phyloP scores from a whole-genome alignment of 257 asterid genomes.

The Penstemon barbatus region DNA sequence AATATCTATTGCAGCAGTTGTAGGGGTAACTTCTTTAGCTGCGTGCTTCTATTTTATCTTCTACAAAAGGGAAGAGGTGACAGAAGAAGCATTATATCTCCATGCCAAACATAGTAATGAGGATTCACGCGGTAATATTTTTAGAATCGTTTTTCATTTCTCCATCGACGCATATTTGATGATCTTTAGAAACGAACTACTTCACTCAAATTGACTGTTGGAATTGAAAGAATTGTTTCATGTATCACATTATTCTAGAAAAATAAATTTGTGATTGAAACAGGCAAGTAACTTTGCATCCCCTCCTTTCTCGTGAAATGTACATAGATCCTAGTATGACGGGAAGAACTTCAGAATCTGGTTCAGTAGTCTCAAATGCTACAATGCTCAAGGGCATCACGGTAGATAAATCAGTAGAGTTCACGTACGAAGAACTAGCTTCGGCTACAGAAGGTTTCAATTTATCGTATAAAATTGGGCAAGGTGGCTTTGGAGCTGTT shows the following conservation, averaged over 20 bases:
- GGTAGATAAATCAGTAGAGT: constrained; percentile 85
- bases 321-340: constrained; percentile 29
- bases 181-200: too few relatives aligned
- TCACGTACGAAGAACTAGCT: constrained; percentile 69
- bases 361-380: constrained; percentile 31
- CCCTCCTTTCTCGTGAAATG: constrained; percentile 19
- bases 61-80: constrained; percentile 38
- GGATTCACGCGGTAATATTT: constrained; percentile 40
- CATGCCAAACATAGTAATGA: constrained; percentile 33
- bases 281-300: neutral
- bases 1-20: constrained; percentile 55
- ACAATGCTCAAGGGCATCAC: constrained; percentile 59
- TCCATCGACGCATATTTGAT: too few relatives aligned
- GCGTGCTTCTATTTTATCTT: constrained; percentile 48
- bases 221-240: too few relatives aligned
- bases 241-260: too few relatives aligned
- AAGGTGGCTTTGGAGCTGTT: constrained; percentile 90
- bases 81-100: constrained; percentile 31
- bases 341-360: constrained; percentile 44
- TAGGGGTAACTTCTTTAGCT: constrained; percentile 44
- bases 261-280: neutral
- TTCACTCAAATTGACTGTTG: too few relatives aligned
- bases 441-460: constrained; percentile 57
- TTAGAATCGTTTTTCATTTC: too few relatives aligned
- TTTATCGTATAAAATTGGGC: constrained; percentile 67